phyloP scores from a whole-genome alignment of 768 basidiomycete genomes.

The Nevesoporus exiguus region DNA sequence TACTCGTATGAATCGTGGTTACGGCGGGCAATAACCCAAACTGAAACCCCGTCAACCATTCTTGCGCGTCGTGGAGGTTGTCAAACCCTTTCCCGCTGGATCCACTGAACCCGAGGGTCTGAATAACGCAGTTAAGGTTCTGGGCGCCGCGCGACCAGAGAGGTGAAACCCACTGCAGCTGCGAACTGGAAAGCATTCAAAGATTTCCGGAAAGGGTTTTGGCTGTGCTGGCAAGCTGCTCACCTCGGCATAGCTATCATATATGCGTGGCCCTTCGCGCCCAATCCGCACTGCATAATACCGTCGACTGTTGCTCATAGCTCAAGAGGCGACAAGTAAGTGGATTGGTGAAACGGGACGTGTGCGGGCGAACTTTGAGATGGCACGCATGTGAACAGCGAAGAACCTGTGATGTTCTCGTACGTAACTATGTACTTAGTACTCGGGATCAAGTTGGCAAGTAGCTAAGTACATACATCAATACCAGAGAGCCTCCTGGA shows the following conservation, averaged over 20 bases:
- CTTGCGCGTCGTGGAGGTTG: constrained; percentile 24
- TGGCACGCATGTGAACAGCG: neutral
- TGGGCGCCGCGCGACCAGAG: neutral
- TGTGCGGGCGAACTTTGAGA: neutral
- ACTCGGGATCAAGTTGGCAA: too few relatives aligned
- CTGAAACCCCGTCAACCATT: constrained; percentile 21
- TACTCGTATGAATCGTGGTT: constrained; percentile 18
- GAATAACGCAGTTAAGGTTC: neutral
- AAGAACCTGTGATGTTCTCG: neutral
- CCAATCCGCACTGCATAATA: constrained; percentile 37
- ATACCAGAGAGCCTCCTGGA: constrained; percentile 31
- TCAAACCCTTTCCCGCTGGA: constrained; percentile 33
- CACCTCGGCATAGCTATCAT: constrained; percentile 29
- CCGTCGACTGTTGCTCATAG: constrained; percentile 18
- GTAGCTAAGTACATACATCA: neutral
- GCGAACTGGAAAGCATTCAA: constrained; percentile 18
- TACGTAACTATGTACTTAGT: neutral
- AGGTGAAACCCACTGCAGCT: constrained; percentile 20
- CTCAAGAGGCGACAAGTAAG: neutral
- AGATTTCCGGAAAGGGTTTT: neutral
- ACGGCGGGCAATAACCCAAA: constrained; percentile 6
- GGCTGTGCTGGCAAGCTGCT: constrained; percentile 1
- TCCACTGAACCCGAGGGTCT: constrained; percentile 32
- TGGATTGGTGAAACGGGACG: neutral
- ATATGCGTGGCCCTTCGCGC: constrained; percentile 32